Percentiles rank a stretch among this genome's conserved stretches.
phyloP scores from a whole-genome alignment of 176 grass and related monocot genomes.

The Ensete ventricosum region DNA sequence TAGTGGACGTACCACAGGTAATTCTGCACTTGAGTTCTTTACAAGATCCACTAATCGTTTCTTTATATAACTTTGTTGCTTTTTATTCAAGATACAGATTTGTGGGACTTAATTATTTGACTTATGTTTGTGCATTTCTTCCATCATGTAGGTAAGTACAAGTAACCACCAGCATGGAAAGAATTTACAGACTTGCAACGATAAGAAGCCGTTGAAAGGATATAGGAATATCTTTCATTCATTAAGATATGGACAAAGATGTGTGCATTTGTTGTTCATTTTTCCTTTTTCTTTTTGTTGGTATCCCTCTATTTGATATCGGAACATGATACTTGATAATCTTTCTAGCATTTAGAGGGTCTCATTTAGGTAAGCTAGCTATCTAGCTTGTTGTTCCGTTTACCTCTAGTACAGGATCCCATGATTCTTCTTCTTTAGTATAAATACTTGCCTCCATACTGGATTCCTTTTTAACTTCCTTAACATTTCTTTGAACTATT shows the following conservation, averaged over 20 bases:
- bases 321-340: background rate
- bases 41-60: background rate
- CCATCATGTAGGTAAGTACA: background rate
- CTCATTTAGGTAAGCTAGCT: background rate
- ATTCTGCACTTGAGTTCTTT: background rate
- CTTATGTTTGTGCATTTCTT: background rate
- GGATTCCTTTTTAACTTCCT: background rate
- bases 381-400: background rate
- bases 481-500: background rate
- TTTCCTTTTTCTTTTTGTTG: background rate
- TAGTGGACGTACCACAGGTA: conserved; percentile 16
- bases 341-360: background rate
- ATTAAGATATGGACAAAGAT: background rate
- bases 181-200: too few species aligned
- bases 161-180: too few species aligned
- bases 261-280: background rate
- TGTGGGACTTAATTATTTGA: background rate
- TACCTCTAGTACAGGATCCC: too few species aligned
- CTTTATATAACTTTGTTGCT: background rate
- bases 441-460: too few species aligned
- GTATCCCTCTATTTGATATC: background rate
- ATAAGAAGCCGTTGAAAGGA: background rate
- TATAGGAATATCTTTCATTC: background rate
- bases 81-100: background rate
- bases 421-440: too few species aligned